Conservation (phyloP, 345 rosid species). For the Trapa bicornis region DNA sequence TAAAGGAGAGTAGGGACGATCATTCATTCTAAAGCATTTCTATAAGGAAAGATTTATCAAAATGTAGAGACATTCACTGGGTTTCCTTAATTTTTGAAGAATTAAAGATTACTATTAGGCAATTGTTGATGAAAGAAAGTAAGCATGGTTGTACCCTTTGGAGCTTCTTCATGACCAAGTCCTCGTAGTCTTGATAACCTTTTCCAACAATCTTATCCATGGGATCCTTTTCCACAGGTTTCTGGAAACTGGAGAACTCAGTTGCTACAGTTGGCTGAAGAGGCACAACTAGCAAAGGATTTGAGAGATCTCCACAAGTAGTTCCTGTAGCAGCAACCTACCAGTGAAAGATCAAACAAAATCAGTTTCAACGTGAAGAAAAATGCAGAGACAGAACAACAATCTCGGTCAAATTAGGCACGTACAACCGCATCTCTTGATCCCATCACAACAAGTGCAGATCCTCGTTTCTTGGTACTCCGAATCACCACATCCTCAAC, state of each 20-base stretch:
- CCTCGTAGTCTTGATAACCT: slow-evolving; percentile 69
- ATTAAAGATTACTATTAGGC: background rate
- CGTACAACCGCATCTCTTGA: slow-evolving; percentile 69
- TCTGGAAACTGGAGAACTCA: slow-evolving; percentile 24
- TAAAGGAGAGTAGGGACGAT: background rate
- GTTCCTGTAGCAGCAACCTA: slow-evolving; percentile 63
- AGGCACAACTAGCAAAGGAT: slow-evolving; percentile 69
- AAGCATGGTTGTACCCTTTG: slow-evolving; percentile 25
- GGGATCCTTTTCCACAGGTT: slow-evolving; percentile 31
- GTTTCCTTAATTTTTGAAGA: too few species aligned
- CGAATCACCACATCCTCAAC: slow-evolving; percentile 72
- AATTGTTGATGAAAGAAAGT: background rate
- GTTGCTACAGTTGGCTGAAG: slow-evolving; percentile 37
- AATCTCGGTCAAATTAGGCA: slow-evolving; percentile 1
- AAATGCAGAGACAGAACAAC: background rate
- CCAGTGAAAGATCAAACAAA: slow-evolving; percentile 4
- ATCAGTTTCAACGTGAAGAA: background rate
- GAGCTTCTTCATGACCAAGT: slow-evolving; percentile 51
- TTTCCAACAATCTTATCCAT: slow-evolving; percentile 50
- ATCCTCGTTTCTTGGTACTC: slow-evolving; percentile 60
- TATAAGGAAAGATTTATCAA: background rate
- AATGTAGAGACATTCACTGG: background rate
- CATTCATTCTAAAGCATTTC: background rate
- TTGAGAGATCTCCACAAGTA: slow-evolving; percentile 50
- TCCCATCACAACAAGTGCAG: slow-evolving; percentile 76